Conservation (phyloP, 2,329 filamentous ascomycete species). For the Xylariaceae sp. region DNA sequence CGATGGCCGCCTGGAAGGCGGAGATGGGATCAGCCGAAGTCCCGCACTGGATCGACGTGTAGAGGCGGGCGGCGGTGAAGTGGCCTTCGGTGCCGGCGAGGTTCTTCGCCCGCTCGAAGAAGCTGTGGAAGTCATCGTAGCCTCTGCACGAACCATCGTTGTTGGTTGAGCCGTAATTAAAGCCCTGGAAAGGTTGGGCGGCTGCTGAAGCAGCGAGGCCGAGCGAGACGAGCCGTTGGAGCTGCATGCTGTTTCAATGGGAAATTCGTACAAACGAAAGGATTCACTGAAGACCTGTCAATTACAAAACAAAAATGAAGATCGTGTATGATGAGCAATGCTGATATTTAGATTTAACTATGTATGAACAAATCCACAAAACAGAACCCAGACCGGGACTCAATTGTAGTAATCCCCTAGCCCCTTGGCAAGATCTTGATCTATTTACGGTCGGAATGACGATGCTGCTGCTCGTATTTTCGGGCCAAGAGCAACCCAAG, state of each 20-base stretch:
- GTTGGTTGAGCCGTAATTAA: slow-evolving; percentile 50
- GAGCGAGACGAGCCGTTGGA: slow-evolving; percentile 19
- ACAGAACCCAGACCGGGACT: not conserved
- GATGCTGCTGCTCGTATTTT: slow-evolving; percentile 14
- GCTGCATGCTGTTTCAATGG: slow-evolving; percentile 20
- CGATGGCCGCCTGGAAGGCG: slow-evolving; percentile 36
- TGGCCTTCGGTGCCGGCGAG: slow-evolving; percentile 39
- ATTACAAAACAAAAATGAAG: too few relatives aligned
- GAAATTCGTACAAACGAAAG: not conserved
- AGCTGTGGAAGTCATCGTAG: slow-evolving; percentile 46
- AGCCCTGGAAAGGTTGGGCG: slow-evolving; percentile 38
- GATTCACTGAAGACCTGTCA: not conserved
- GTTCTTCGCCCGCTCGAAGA: slow-evolving; percentile 49
- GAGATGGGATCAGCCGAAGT: slow-evolving; percentile 33
- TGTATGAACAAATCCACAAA: too few relatives aligned
- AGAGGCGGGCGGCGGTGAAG: slow-evolving; percentile 52
- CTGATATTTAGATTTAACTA: slow-evolving; percentile 1
- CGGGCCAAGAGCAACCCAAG: slow-evolving; percentile 15
- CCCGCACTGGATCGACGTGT: slow-evolving; percentile 39
- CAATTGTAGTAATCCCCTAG: slow-evolving; percentile 2
- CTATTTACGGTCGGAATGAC: slow-evolving; percentile 5
- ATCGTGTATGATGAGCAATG: too few relatives aligned
- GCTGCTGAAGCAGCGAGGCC: slow-evolving; percentile 17
- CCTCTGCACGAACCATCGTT: slow-evolving; percentile 43
- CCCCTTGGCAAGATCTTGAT: not conserved